Evolutionary conservation across 805 yeast species (phyloP).

Genomic region (Brettanomyces sp.): DNA sequence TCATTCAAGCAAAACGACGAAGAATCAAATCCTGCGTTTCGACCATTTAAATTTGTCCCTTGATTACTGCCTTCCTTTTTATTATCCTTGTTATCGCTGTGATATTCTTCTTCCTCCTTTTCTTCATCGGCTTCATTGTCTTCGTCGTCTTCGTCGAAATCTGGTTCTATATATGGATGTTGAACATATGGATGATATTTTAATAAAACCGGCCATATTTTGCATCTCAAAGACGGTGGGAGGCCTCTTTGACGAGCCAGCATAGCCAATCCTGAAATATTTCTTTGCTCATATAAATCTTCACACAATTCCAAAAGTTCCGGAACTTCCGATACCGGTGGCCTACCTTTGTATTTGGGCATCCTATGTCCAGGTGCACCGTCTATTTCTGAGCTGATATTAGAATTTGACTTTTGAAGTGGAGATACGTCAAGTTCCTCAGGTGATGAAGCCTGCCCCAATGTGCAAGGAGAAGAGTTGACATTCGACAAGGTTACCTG

Average conservation of each 20-base stretch:
- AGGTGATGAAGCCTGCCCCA: too few species aligned
- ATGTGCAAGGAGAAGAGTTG: too few species aligned
- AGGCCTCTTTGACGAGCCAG: slow-evolving; percentile 77
- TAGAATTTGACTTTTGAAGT: too few species aligned
- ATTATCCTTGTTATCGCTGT: neutral
- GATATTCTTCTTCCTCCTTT: slow-evolving; percentile 11
- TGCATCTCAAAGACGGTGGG: slow-evolving; percentile 70
- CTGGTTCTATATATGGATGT: slow-evolving; percentile 65
- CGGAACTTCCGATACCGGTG: slow-evolving; percentile 36
- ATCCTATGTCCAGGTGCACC: slow-evolving; percentile 11
- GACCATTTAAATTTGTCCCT: slow-evolving; percentile 8
- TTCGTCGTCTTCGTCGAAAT: slow-evolving; percentile 31
- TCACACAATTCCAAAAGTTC: slow-evolving; percentile 47
- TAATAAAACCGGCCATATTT: slow-evolving; percentile 78
- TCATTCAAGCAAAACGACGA: too few species aligned
- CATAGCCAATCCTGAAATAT: slow-evolving; percentile 68
- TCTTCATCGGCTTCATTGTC: slow-evolving; percentile 20
- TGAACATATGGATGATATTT: slow-evolving; percentile 79
- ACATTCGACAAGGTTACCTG: too few species aligned
- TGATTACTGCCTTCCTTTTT: slow-evolving; percentile 6
- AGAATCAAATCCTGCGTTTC: too few species aligned
- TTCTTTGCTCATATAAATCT: slow-evolving; percentile 44
- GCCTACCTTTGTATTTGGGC: slow-evolving; percentile 25
- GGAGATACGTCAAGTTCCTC: too few species aligned
- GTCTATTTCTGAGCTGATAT: too few species aligned